Conservation (phyloP, 2,329 filamentous ascomycete genomes). For the Ascochyta koolunga region DNA sequence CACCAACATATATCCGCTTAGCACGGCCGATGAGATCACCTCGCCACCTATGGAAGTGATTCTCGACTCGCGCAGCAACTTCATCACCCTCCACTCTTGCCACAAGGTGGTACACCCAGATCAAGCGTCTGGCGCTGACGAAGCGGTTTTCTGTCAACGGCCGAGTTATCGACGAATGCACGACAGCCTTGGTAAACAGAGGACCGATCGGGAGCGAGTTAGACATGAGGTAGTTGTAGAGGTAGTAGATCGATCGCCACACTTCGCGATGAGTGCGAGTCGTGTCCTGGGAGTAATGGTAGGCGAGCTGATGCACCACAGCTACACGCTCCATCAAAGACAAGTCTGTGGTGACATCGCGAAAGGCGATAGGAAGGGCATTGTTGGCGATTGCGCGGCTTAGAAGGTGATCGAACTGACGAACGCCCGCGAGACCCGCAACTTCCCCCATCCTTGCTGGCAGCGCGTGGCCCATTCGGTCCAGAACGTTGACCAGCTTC, state of each 20-base stretch:
- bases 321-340: constrained; percentile 20
- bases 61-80: constrained; percentile 36
- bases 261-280: constrained; percentile 25
- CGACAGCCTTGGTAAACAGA: constrained; percentile 38
- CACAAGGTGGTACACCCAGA: constrained; percentile 40
- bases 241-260: constrained; percentile 35
- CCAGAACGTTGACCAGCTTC: constrained; percentile 13
- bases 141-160: constrained; percentile 37
- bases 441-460: constrained; percentile 7
- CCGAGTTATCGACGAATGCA: constrained; percentile 32
- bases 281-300: constrained; percentile 39
- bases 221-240: constrained; percentile 35
- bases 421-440: constrained; percentile 13
- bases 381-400: constrained; percentile 24
- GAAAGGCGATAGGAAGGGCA: constrained; percentile 34
- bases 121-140: constrained; percentile 34
- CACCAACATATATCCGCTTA: constrained; percentile 20
- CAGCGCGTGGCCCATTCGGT: constrained; percentile 3
- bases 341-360: constrained; percentile 20
- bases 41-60: constrained; percentile 35
- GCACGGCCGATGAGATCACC: constrained; percentile 37
- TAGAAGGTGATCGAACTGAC: constrained; percentile 38
- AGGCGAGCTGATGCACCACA: constrained; percentile 42
- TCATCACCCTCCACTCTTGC: constrained; percentile 36
- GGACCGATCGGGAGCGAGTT: constrained; percentile 33